Percentiles rank a stretch among this genome's conserved stretches.
These are phyloP conservation scores for Cutaneotrichosporon sp. DNA, from an alignment of 1,284 basidiomycete genomes.

Conservation along the genomic window DNA sequence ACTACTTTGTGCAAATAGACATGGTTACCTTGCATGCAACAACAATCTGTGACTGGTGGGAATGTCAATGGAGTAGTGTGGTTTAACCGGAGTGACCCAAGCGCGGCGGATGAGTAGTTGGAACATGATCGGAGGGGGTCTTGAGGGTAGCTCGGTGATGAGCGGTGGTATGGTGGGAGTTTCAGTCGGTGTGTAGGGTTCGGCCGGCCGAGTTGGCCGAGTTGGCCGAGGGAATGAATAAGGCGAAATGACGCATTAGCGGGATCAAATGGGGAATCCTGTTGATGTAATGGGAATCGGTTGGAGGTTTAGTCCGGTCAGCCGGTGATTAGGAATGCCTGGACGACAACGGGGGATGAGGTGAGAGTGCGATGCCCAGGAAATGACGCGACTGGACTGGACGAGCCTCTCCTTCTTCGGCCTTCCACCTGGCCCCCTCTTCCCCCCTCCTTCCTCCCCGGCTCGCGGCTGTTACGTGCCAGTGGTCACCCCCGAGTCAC, in stretches of 20 bases:
- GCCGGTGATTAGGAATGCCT: no score
- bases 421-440: background rate
- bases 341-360: no score
- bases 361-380: background rate
- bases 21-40: background rate
- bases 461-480: no score
- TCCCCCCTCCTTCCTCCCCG: background rate
- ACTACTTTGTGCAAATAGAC: background rate
- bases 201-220: no score
- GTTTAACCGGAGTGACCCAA: no score
- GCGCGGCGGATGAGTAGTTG: no score
- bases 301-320: no score
- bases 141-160: background rate
- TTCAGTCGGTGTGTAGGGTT: no score
- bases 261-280: slow-evolving; percentile 1
- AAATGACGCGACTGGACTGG: background rate
- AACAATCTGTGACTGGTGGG: no score
- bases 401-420: background rate
- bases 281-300: background rate
- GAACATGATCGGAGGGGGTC: no score
- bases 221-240: background rate
- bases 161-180: no score
- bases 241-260: background rate
- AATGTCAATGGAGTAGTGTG: no score
- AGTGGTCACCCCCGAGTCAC: background rate